Evolutionary conservation across 2,329 filamentous ascomycete species (phyloP).

Genomic region (Fragosphaeria purpurea): DNA sequence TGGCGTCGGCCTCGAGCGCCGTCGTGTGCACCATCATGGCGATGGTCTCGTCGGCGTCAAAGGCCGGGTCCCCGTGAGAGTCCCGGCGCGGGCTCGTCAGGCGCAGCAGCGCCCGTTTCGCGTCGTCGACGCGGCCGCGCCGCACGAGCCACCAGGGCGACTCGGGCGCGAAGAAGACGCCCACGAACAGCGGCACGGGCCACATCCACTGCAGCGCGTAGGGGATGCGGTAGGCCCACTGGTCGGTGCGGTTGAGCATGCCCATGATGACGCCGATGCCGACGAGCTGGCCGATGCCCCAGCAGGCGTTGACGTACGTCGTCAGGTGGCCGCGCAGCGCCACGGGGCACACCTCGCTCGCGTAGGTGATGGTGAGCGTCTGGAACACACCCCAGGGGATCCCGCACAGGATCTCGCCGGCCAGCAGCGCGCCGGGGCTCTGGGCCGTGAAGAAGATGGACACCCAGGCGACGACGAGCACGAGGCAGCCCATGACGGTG

Average conservation of each 20-base stretch:
- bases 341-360: conserved; percentile 63
- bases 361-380: conserved; percentile 48
- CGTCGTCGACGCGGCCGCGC: conserved; percentile 52
- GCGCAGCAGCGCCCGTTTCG: conserved; percentile 55
- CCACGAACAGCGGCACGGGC: conserved; percentile 57
- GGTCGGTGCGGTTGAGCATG: conserved; percentile 52
- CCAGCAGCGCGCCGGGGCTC: conserved; percentile 47
- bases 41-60: conserved; percentile 74
- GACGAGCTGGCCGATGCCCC: conserved; percentile 65
- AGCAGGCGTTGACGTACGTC: conserved; percentile 69
- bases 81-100: conserved; percentile 40
- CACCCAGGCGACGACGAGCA: conserved; percentile 45
- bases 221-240: conserved; percentile 55
- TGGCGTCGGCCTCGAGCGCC: conserved; percentile 61
- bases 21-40: conserved; percentile 92
- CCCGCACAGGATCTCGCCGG: conserved; percentile 53
- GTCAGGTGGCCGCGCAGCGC: conserved; percentile 62
- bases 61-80: conserved; percentile 47
- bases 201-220: conserved; percentile 69
- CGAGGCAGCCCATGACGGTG: conserved; percentile 50
- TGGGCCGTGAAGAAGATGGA: conserved; percentile 56
- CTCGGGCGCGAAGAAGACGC: conserved; percentile 59
- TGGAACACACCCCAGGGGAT: conserved; percentile 34
- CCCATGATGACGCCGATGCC: conserved; percentile 63
- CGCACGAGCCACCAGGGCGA: conserved; percentile 71